Conservation (phyloP, 306 rosid species). For the Vicia villosa region DNA sequence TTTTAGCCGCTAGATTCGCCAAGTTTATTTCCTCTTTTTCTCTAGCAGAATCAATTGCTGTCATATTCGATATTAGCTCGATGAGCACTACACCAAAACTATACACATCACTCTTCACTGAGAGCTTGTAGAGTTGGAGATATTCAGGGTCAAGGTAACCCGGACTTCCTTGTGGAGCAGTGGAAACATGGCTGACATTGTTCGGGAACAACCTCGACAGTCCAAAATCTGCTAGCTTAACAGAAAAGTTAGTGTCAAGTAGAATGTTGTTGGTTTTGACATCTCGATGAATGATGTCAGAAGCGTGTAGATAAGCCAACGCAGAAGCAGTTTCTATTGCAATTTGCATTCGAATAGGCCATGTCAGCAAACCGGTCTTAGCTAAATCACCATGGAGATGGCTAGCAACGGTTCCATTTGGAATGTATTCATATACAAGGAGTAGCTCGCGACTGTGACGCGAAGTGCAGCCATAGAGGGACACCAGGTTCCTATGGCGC, state of each 20-base stretch:
- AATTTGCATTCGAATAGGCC: slow-evolving; percentile 64
- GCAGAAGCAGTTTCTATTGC: slow-evolving; percentile 74
- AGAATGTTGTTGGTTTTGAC: slow-evolving; percentile 78
- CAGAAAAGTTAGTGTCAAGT: slow-evolving; percentile 51
- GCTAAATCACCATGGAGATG: slow-evolving; percentile 70
- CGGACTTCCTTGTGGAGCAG: slow-evolving; percentile 81
- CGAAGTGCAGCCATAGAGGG: slow-evolving; percentile 80
- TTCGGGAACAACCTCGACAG: slow-evolving; percentile 65
- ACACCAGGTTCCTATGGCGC: slow-evolving; percentile 65
- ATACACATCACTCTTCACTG: slow-evolving; percentile 74
- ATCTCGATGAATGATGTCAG: slow-evolving; percentile 71
- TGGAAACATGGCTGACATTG: slow-evolving; percentile 68
- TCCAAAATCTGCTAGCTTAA: slow-evolving; percentile 84
- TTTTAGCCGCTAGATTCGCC: slow-evolving; percentile 51
- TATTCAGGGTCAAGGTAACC: slow-evolving; percentile 81
- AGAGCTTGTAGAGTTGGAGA: slow-evolving; percentile 63
- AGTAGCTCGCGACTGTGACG: slow-evolving; percentile 60
- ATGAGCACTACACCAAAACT: slow-evolving; percentile 76
- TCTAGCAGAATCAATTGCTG: slow-evolving; percentile 64
- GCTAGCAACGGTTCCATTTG: slow-evolving; percentile 74
- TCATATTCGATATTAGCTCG: slow-evolving; percentile 69
- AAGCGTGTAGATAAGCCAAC: slow-evolving; percentile 75
- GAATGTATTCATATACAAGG: slow-evolving; percentile 72
- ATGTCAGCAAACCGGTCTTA: slow-evolving; percentile 42
- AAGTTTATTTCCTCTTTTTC: slow-evolving; percentile 64